phyloP scores from a whole-genome alignment of 192 early-diverging fungal genomes.

The Coemansia guatemalensis region DNA sequence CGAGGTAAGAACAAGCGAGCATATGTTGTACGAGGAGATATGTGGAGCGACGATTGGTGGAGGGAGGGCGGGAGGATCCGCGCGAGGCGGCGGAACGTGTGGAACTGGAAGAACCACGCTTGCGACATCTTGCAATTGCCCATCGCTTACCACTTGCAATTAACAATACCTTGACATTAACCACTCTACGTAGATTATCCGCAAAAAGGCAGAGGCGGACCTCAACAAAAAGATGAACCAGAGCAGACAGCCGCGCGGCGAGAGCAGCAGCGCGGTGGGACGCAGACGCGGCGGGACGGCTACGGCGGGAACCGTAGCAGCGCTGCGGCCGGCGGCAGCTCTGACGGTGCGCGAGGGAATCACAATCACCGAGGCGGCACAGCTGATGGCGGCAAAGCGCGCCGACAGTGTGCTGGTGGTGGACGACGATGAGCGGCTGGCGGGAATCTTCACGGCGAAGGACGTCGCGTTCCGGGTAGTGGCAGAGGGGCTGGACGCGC shows the following conservation, averaged over 20 bases:
- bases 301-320: conserved; percentile 80
- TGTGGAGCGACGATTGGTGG: no score
- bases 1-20: conserved; percentile 31
- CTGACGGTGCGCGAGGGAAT: conserved; percentile 81
- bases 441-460: conserved; percentile 97
- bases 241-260: conserved; percentile 32
- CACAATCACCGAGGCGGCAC: conserved; percentile 79
- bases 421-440: conserved; percentile 87
- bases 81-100: no score
- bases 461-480: conserved; percentile 96
- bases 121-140: no score
- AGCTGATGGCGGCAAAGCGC: conserved; percentile 96
- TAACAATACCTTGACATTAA: background rate
- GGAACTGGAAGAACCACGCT: no score
- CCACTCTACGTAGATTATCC: conserved; percentile 57
- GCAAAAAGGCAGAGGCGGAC: conserved; percentile 74
- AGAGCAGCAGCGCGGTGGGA: conserved; percentile 7
- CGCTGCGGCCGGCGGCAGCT: conserved; percentile 80
- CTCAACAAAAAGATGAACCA: conserved; percentile 63
- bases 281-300: conserved; percentile 33
- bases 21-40: no score
- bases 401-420: conserved; percentile 93
- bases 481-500: conserved; percentile 66
- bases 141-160: no score
- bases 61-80: no score